These are phyloP conservation scores for Cercospora sp. DNA, from an alignment of 2,329 filamentous ascomycete species.

Conservation along the genomic window DNA sequence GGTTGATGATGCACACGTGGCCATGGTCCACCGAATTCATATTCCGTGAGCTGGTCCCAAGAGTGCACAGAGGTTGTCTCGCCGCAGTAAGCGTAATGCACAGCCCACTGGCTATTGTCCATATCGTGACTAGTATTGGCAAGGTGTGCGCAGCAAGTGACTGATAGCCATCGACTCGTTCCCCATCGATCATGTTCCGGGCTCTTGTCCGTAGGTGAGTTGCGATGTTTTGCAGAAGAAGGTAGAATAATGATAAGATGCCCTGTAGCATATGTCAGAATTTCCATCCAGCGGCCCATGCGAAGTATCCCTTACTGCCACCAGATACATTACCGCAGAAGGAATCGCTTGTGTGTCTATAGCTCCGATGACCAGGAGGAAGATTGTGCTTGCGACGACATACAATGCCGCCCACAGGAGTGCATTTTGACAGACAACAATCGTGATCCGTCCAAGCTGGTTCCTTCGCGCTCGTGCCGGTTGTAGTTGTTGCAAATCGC, in stretches of 20 bases:
- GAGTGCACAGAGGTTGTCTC: constrained; percentile 27
- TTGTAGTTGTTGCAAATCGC: not conserved
- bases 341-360: constrained; percentile 26
- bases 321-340: constrained; percentile 27
- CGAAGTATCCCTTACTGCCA: constrained; percentile 18
- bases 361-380: constrained; percentile 24
- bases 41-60: not conserved
- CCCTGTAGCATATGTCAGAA: constrained; percentile 21
- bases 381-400: constrained; percentile 30
- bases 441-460: constrained; percentile 19
- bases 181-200: constrained; percentile 20
- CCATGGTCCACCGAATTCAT: constrained; percentile 24
- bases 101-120: constrained; percentile 31
- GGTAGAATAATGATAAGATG: constrained; percentile 25
- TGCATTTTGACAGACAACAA: constrained; percentile 31
- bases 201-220: constrained; percentile 20
- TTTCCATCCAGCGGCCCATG: not conserved
- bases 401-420: constrained; percentile 32
- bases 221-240: constrained; percentile 24
- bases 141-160: constrained; percentile 24
- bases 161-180: constrained; percentile 22
- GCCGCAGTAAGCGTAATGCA: constrained; percentile 31
- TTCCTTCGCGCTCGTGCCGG: constrained; percentile 1
- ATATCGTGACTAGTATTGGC: constrained; percentile 27
- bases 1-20: constrained; percentile 31